A percentile compares a stretch with the other conserved stretches of the same genome.
Conservation (phyloP, 805 yeast genomes). For the Lipomyces yamanashiensis region DNA sequence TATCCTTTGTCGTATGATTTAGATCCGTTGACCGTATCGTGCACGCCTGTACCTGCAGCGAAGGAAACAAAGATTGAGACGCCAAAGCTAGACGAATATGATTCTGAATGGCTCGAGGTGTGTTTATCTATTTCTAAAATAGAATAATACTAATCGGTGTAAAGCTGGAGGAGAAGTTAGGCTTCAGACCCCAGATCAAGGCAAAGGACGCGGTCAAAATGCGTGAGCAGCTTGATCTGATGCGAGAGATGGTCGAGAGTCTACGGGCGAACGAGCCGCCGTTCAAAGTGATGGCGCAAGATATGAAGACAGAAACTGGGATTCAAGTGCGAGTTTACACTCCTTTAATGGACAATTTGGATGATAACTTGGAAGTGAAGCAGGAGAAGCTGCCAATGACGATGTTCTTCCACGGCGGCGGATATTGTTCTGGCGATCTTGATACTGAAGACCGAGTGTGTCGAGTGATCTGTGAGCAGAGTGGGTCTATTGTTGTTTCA, state of each 20-base stretch:
- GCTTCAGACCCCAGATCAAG: not conserved
- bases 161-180: not conserved
- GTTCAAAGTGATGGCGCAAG: not conserved
- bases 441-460: conserved; percentile 52
- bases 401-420: conserved; percentile 51
- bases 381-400: not conserved
- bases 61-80: not conserved
- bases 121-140: not conserved
- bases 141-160: not conserved
- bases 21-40: conserved; percentile 5
- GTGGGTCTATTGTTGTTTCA: conserved; percentile 50
- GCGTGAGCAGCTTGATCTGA: no score
- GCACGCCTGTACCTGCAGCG: conserved; percentile 3
- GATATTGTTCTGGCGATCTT: conserved; percentile 52
- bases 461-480: conserved; percentile 48
- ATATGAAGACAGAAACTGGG: not conserved
- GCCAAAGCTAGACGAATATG: not conserved
- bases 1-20: not conserved
- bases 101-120: not conserved
- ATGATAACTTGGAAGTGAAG: no score
- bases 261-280: no score
- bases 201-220: no score
- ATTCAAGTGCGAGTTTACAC: conserved; percentile 8
- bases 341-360: not conserved
- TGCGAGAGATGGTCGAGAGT: no score